Conservation (phyloP, 225 moss, liverwort and hornwort genomes). For the Lunularia cruciata region DNA sequence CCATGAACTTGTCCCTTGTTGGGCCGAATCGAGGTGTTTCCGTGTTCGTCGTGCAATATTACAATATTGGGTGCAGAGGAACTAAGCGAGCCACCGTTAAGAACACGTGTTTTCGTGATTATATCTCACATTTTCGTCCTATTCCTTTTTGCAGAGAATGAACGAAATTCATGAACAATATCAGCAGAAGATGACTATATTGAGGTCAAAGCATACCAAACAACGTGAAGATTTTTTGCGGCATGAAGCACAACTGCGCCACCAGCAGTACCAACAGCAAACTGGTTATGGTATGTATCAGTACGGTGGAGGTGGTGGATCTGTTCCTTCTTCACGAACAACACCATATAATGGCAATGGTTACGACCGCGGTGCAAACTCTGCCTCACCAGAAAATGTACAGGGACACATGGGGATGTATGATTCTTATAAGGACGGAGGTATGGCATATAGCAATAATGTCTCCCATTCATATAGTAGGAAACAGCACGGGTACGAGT, state of each 20-base stretch:
- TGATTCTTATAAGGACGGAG: slow-evolving; percentile 55
- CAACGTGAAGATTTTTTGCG: slow-evolving; percentile 89
- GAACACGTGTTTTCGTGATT: too few relatives aligned
- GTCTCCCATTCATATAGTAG: slow-evolving; percentile 49
- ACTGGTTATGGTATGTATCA: slow-evolving; percentile 51
- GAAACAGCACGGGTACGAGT: slow-evolving; percentile 51
- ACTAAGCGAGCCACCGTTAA: too few relatives aligned
- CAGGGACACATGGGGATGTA: slow-evolving; percentile 42
- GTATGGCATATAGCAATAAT: slow-evolving; percentile 37
- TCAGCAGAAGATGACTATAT: slow-evolving; percentile 85
- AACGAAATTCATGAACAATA: slow-evolving; percentile 97
- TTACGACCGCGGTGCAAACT: slow-evolving; percentile 46
- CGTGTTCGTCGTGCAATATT: too few relatives aligned
- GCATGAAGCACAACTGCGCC: slow-evolving; percentile 76
- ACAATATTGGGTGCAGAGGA: background rate
- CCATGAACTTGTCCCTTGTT: too few relatives aligned
- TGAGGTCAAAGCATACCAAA: slow-evolving; percentile 85
- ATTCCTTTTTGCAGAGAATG: slow-evolving; percentile 80
- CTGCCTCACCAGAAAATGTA: slow-evolving; percentile 44
- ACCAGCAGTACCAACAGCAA: slow-evolving; percentile 68
- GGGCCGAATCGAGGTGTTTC: too few relatives aligned
- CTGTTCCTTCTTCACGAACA: slow-evolving; percentile 33
- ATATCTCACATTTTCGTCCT: background rate
- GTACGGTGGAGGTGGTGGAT: slow-evolving; percentile 39
- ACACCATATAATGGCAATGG: slow-evolving; percentile 44